Base-by-base conservation (phyloP, 2,329 filamentous ascomycete genomes). In the Xylaria sp. region DNA sequence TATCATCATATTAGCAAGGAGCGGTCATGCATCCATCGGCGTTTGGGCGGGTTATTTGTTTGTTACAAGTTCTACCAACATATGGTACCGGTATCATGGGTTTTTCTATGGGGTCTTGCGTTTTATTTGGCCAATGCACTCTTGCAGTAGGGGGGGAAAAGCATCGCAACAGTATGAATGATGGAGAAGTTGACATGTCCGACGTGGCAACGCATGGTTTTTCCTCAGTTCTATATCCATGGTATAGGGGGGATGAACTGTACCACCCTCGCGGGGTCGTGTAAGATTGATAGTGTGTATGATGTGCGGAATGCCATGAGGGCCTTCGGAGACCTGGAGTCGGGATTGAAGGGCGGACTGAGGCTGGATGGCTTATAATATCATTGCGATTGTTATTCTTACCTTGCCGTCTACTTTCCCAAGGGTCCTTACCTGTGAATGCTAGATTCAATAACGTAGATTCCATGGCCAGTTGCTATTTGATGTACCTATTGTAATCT, bases 271-370 rank as follows among this genome's bases (percentile, higher is more conserved):
- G 42, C 21, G 38, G 28, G 47, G 14, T 38, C 15, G 52, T 61
- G 62, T 64, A 55, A 58, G 58, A 61, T 61, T 64, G 58, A 47
- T 51, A 23, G n/a, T n/a, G n/a, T 61, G 54, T 58, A 61, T 15
- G 37, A 49, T 38, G 35, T 46, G 12, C 9, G n/a, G 25, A 47
- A 28, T 47, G 25, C 7, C 37, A 43, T 60, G n/a, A 23, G 43
- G 31, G 38, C 47, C 51, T 25, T 42, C 28, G n/a, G 33, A 15
- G n/a, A 37, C 25, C 19, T 14, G 45, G 33, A 14, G 57, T 14
- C 28, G 17, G 12, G n/a, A 5, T 6, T 33, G 47, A 12, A 15
- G 12, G 45, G 43, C 51, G 28, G 28, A 9, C 9, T 31, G 5
- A 31, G 28, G n/a, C n/a, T n/a, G n/a, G n/a, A n/a, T n/a, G 28